These are phyloP conservation scores for Galium porrigens DNA, from an alignment of 305 asterid genomes.

Conservation along the genomic window DNA sequence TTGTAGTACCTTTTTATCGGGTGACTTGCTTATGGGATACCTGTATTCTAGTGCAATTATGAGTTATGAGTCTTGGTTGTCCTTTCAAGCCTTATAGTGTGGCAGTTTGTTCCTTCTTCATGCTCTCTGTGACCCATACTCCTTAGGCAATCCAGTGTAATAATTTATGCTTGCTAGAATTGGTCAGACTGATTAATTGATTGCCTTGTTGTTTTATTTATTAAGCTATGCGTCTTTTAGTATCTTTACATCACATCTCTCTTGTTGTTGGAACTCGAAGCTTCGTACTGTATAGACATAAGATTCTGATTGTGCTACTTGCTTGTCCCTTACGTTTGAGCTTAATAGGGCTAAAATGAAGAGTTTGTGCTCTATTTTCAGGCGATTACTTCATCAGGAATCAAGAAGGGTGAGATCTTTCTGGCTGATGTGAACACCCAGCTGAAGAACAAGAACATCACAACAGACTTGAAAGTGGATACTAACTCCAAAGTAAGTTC, in stretches of 20 bases:
- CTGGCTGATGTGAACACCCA: conserved; percentile 64
- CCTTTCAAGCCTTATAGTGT: neutral
- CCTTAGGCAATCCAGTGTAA: neutral
- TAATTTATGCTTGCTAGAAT: neutral
- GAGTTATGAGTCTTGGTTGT: neutral
- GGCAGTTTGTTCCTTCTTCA: neutral
- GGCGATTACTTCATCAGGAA: conserved; percentile 77
- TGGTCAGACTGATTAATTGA: neutral
- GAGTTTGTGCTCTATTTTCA: conserved; percentile 15
- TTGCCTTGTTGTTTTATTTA: neutral
- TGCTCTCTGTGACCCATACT: neutral
- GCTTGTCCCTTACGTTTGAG: neutral
- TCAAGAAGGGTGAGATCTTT: conserved; percentile 54
- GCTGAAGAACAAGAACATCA: conserved; percentile 71
- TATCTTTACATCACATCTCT: neutral
- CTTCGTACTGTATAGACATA: neutral
- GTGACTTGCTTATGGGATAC: neutral
- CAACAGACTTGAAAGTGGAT: conserved; percentile 79
- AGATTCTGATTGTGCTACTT: neutral
- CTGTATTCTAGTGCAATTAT: neutral
- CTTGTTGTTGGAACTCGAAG: neutral
- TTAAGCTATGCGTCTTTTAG: neutral
- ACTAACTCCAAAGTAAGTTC: conserved; percentile 55
- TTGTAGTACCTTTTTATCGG: neutral
- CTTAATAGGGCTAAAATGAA: neutral